Base-by-base conservation (phyloP, 2,329 filamentous ascomycete species). In the Whalleya microplaca region DNA sequence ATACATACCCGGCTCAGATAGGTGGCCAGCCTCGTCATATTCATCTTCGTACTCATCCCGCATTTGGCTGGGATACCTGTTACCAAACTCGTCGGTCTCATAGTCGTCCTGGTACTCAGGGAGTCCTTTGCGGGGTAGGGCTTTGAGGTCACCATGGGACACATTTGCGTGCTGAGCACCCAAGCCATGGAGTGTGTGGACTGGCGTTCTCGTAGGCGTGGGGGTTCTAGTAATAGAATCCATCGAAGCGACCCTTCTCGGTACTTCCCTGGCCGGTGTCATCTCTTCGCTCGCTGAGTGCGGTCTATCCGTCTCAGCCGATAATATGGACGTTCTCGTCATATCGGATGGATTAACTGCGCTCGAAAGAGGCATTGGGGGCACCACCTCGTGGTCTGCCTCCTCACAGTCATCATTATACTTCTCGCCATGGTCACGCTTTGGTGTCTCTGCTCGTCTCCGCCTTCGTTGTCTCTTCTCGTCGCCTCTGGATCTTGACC, bases 351-450 rank as follows among this genome's bases (percentile, higher is more conserved):
- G 85, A 63, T 91, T 89, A 55, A 96, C 84, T 53, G 92, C 91
- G 73, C 93, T 96, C 73, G 90, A 88, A 60, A 96, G 81, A 2
- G 94, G 94, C 88, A 97, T 92, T 5, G 91, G 91, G 6, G 92
- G 89, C 4, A 75, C 73, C 9, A 90, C 84, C 47, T 86, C 78
- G 49, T 85, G 81, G 56, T 83, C 77, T 2, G 64, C 68, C 23
- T 83, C 78, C 5, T 83, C 82, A 41, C 80, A 79, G 10, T 81
- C 80, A 12, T 84, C 81, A 1, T 71, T 70, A 57, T 78, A 77
- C 46, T 73, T 75, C 42, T 81, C 79, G 16, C 74, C 72, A 6
- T 74, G 76, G 9, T 79, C 71, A 29, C 76, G 79, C 69, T 83
- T 72, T 66, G 78, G 71, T 3, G 76, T 76, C 59, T 84, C 83